Base-by-base conservation (phyloP, 1,139 yeast species). In the Pichia inconspicua region DNA sequence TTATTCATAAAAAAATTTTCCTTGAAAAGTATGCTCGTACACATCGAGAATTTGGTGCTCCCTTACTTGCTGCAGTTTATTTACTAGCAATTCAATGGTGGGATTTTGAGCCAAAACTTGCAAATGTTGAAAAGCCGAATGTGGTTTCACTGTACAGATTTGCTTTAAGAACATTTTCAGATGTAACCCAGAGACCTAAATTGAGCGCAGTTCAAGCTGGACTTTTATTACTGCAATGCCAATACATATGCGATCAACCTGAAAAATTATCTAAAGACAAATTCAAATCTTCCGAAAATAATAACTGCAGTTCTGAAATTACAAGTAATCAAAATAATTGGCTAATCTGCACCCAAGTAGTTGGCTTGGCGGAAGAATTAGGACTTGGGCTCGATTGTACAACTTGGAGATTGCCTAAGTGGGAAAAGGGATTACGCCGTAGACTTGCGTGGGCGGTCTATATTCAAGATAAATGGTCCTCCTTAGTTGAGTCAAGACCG, bases 391-490 rank as follows among this genome's bases (percentile, higher is more conserved):
- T 86, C 17, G 90, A 88, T 61, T 89, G 97, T 61, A 80, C 83
- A 49, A 77, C 76, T 53, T 89, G 97, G 97, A 81, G 85, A 59
- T 66, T 89, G 35, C 97, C 97, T 0, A 82, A 84, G 58, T 89
- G 97, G 97, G 97, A 89, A 62, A 72, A 95, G 47, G 92, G 94
- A 2, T 67, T 89, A 43, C 71, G 97, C 46, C 78, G 87, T 58
- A 71, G 96, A 48, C 67, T 89, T 45, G 95, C 96, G 0, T 89
- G 97, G 97, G 96, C 96, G 0, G 94, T 87, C 1, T 88, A 80
- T 72, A 71, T 84, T 49, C 95, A 87, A 64, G 96, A 87, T 59
- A 87, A 88, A 62, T 89, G 97, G 97, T 72, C 83, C 5, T 71
- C 95, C 0, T 67, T 88, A 41, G 77, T 80, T 51, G 92, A 87